Conservation (phyloP, 805 yeast genomes). For the Pachysolen tannophilus region DNA sequence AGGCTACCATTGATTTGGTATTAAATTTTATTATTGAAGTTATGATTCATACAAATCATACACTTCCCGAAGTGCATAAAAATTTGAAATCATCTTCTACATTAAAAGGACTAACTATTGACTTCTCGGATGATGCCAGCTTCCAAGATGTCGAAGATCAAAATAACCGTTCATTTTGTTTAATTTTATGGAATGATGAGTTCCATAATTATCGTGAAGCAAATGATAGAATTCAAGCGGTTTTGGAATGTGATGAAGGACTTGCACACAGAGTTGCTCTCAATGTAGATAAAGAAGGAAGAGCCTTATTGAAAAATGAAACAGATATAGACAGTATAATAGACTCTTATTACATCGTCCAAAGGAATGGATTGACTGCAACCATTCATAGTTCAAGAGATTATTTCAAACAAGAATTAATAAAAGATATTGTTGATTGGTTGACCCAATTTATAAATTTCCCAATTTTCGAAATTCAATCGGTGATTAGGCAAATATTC, state of each 20-base stretch:
- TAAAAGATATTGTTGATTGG: slow-evolving; percentile 43
- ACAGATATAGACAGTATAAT: slow-evolving; percentile 18
- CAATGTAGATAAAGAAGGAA: slow-evolving; percentile 42
- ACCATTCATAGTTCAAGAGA: slow-evolving; percentile 46
- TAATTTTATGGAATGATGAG: slow-evolving; percentile 76
- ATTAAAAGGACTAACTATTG: not conserved
- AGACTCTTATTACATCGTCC: slow-evolving; percentile 30
- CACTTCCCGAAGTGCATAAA: slow-evolving; percentile 29
- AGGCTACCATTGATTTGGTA: slow-evolving; percentile 23
- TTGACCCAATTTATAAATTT: slow-evolving; percentile 30
- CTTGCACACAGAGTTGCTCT: slow-evolving; percentile 31
- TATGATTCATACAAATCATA: slow-evolving; percentile 27
- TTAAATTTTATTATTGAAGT: slow-evolving; percentile 38
- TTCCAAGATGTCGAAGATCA: slow-evolving; percentile 19
- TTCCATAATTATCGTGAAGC: slow-evolving; percentile 40
- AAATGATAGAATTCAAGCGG: slow-evolving; percentile 8
- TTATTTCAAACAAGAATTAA: slow-evolving; percentile 38
- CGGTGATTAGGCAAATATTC: slow-evolving; percentile 29
- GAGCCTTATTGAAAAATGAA: slow-evolving; percentile 33
- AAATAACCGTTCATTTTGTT: slow-evolving; percentile 31
- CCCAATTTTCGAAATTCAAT: slow-evolving; percentile 30
- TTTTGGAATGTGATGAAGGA: slow-evolving; percentile 2
- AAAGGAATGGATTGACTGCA: slow-evolving; percentile 45
- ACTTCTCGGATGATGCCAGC: slow-evolving; percentile 2
- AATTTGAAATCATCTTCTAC: slow-evolving; percentile 7